Percentiles rank a stretch among this genome's conserved stretches.
phyloP scores from a whole-genome alignment of 2,329 filamentous ascomycete species.

The Didymosphaeria variabile region DNA sequence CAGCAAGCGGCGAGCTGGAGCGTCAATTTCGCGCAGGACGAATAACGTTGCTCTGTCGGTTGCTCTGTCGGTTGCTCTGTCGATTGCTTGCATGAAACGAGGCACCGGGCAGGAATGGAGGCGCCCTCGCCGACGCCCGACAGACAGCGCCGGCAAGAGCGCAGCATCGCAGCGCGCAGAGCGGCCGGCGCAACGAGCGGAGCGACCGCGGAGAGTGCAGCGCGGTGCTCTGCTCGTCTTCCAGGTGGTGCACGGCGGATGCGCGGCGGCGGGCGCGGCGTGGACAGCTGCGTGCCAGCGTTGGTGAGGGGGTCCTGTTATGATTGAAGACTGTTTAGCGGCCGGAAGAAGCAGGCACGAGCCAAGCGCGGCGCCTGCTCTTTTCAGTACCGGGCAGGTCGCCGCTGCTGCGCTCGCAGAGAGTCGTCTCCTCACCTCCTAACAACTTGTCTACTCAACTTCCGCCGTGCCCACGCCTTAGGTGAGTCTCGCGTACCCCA shows the following conservation, averaged over 20 bases:
- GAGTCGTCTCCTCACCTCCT: constrained; percentile 23
- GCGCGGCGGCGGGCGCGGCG: constrained; percentile 10
- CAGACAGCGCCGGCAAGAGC: constrained; percentile 2
- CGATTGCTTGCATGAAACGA: constrained; percentile 39
- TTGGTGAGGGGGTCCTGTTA: no score
- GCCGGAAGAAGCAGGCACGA: no score
- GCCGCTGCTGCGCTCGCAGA: constrained; percentile 19
- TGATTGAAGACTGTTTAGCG: no score
- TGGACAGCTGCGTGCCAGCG: no score
- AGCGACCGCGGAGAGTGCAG: no score
- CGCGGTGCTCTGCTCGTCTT: no score
- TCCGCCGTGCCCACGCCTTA: constrained; percentile 35
- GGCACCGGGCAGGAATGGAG: constrained; percentile 23
- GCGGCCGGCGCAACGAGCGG: not conserved
- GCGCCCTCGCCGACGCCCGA: constrained; percentile 6
- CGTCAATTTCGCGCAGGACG: constrained; percentile 33
- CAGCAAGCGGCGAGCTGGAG: constrained; percentile 27
- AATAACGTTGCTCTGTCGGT: constrained; percentile 33
- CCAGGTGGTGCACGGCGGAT: no score
- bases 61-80: constrained; percentile 31
- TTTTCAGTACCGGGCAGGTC: no score
- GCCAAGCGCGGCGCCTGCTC: no score
- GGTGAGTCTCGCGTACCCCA: constrained; percentile 45
- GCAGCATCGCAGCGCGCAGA: not conserved
- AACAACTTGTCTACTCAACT: constrained; percentile 28